These are phyloP conservation scores for Pestalotiopsis sp. DNA, from an alignment of 2,329 filamentous ascomycete species.

Conservation along the genomic window DNA sequence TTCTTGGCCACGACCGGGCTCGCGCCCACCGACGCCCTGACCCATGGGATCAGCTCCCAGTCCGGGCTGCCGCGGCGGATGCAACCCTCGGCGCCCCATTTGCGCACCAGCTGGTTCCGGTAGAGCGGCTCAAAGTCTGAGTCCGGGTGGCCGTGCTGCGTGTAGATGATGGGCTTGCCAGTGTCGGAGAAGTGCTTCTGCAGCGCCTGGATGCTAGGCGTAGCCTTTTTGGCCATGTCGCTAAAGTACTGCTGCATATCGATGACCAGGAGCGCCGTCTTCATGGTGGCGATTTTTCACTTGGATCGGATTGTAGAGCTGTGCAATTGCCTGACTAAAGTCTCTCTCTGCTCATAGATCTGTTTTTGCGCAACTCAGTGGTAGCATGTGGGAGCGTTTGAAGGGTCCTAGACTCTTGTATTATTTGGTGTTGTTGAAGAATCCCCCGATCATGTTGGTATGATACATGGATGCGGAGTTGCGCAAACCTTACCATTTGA, in stretches of 20 bases:
- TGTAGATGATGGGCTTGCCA: constrained; percentile 34
- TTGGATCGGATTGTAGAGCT: not conserved
- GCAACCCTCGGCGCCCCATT: constrained; percentile 34
- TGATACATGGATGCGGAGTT: not conserved
- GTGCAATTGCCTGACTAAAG: not conserved
- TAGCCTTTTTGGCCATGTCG: constrained; percentile 30
- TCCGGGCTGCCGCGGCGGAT: constrained; percentile 29
- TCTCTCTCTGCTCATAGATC: not conserved
- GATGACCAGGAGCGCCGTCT: constrained; percentile 38
- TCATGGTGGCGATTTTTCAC: constrained; percentile 7
- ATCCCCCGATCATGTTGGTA: not conserved
- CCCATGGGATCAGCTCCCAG: constrained; percentile 32
- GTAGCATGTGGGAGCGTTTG: not conserved
- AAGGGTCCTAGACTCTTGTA: too few species aligned
- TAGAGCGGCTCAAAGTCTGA: constrained; percentile 31
- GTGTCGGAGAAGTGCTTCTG: constrained; percentile 16
- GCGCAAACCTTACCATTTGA: not conserved
- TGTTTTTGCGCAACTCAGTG: not conserved
- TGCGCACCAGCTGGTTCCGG: constrained; percentile 37
- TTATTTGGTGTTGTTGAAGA: not conserved
- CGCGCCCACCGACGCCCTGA: constrained; percentile 17
- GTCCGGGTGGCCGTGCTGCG: constrained; percentile 37
- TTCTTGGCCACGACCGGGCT: constrained; percentile 34
- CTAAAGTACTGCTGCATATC: constrained; percentile 40
- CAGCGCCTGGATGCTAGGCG: constrained; percentile 35